Evolutionary conservation across 768 basidiomycete genomes (phyloP).

Genomic region (Lentinula boryana): DNA sequence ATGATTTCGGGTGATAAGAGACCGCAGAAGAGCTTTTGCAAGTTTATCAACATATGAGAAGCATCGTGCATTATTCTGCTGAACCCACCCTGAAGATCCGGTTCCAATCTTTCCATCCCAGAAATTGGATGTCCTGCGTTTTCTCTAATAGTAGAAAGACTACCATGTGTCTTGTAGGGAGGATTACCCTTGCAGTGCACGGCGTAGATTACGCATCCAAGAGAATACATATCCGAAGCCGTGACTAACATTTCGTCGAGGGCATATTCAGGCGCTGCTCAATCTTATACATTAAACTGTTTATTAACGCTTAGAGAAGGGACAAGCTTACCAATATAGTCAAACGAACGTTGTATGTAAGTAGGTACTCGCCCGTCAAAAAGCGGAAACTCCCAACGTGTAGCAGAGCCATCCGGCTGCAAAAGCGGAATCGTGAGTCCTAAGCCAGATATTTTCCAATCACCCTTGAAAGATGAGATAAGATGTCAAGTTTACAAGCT

Average conservation of each 20-base stretch:
- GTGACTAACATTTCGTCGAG: conserved; percentile 84
- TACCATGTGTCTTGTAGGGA: conserved; percentile 83
- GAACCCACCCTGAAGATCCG: conserved; percentile 64
- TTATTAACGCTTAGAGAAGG: not conserved
- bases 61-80: not conserved
- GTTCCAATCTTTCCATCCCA: conserved; percentile 61
- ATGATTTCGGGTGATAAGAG: conserved; percentile 77
- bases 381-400: conserved; percentile 88
- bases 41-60: not conserved
- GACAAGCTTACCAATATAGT: conserved; percentile 74
- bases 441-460: conserved; percentile 95
- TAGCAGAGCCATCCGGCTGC: conserved; percentile 60
- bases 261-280: conserved; percentile 86
- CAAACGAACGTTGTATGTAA: conserved; percentile 87
- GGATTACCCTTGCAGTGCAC: conserved; percentile 86
- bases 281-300: not conserved
- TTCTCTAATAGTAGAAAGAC: conserved; percentile 62
- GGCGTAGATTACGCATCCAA: conserved; percentile 87
- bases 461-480: conserved; percentile 56
- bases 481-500: not conserved
- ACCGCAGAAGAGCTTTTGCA: conserved; percentile 62
- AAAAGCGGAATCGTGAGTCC: conserved; percentile 79
- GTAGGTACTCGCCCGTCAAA: conserved; percentile 75
- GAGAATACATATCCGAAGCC: conserved; percentile 88
- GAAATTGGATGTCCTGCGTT: conserved; percentile 58